phyloP scores from a whole-genome alignment of 2,329 filamentous ascomycete genomes.

The Trichophyton benhamiae region DNA sequence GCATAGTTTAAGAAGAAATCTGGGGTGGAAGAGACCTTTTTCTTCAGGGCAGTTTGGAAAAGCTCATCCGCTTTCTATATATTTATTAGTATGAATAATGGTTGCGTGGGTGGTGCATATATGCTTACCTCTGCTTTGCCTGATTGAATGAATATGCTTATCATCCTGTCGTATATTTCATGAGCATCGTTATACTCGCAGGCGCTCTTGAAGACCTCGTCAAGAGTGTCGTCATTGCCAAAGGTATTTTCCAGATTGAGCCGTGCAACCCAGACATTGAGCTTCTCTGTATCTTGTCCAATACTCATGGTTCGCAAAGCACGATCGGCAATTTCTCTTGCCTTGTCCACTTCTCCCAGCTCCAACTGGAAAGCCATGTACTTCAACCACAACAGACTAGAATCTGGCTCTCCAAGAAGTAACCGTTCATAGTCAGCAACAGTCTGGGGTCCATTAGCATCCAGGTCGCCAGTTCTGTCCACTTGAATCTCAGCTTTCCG shows the following conservation, averaged over 20 bases:
- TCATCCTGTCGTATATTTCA: conserved; percentile 76
- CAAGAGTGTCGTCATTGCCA: conserved; percentile 67
- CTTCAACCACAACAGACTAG: conserved; percentile 83
- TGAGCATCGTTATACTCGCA: conserved; percentile 89
- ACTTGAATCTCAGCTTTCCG: conserved; percentile 67
- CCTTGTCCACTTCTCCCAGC: conserved; percentile 75
- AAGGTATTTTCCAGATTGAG: conserved; percentile 91
- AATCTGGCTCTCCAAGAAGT: conserved; percentile 81
- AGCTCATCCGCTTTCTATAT: conserved; percentile 70
- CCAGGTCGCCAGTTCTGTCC: conserved; percentile 84
- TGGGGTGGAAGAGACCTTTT: conserved; percentile 71
- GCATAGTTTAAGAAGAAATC: conserved; percentile 91
- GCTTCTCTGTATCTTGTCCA: conserved; percentile 78
- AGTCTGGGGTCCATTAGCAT: conserved; percentile 76
- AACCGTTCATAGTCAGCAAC: conserved; percentile 88
- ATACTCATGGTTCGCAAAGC: conserved; percentile 86
- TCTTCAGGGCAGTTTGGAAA: conserved; percentile 78
- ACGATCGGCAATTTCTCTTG: conserved; percentile 77
- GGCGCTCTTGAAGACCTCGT: conserved; percentile 79
- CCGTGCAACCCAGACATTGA: conserved; percentile 89
- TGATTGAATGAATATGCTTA: conserved; percentile 90
- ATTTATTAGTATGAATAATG: conserved; percentile 14
- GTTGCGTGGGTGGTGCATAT: neutral
- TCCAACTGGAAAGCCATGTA: conserved; percentile 99
- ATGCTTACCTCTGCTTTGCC: conserved; percentile 64